Evolutionary conservation across 176 grass and related monocot genomes (phyloP), one percentile per base, ranked within the genome.

Genomic region (Ananas comosus): DNA sequence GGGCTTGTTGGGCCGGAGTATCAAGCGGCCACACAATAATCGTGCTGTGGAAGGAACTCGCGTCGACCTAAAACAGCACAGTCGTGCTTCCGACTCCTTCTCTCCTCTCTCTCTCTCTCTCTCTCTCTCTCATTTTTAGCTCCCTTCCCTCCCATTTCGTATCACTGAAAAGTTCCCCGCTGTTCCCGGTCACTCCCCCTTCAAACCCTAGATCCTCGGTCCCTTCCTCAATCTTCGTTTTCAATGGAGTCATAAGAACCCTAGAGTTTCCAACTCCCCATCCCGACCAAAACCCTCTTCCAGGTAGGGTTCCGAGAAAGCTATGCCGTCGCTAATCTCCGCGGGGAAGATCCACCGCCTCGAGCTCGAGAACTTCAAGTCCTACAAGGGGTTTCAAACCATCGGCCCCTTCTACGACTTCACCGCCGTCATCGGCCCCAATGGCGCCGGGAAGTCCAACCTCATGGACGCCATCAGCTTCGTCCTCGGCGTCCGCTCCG

Each of bases 381-480:
- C 86, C n/a, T 97, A 97, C 84, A 92, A 92, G 74, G 93, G 93
- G 2, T 77, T 67, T 17, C 93, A 92, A 70, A 92, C 89, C 10
- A 90, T 97, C 4, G 93, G 89, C 2, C 93, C 93, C 58, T 97
- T 97, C 76, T 87, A 76, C 51, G 82, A 97, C 72, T 97, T 97
- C 84, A 97, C 93, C 11, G 93, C 89, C 58, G 83, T 97, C 70
- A 92, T 97, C 54, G 89, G 93, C 16, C 89, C 93, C 53, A 97
- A 97, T 53, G 89, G 93, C 67, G 86, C 93, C 25, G 89, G 89
- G 28, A 97, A 97, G 80, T 97, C 89, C 12, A 97, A 97, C 74
- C 89, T 97, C 13, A 97, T 97, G 93, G 93, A 97, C 50, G 93
- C 89, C 74, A 97, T 97, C 84, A 97, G 86, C 57, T 97, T 97